Evolutionary conservation across 176 grass and related monocot genomes (phyloP).

Genomic region (Juncus effusus): DNA sequence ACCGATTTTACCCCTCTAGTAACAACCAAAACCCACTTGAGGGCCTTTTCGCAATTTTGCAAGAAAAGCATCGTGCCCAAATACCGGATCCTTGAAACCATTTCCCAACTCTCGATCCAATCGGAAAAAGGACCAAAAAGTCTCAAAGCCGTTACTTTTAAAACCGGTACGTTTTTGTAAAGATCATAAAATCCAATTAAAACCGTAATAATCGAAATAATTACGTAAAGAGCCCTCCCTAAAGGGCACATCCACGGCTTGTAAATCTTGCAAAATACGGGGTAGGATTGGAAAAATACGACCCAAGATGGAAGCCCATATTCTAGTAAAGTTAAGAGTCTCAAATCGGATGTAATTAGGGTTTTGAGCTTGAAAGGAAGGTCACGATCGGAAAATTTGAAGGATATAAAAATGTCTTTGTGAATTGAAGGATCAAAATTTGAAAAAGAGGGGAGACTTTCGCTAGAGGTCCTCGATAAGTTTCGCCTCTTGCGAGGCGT

Average conservation of each 20-base stretch:
- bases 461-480: constrained; percentile 12
- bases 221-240: constrained; percentile 47
- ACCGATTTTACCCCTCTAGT: constrained; percentile 16
- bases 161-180: constrained; percentile 87
- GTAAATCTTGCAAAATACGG: constrained; percentile 67
- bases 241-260: constrained; percentile 79
- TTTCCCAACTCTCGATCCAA: constrained; percentile 93
- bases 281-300: constrained; percentile 92
- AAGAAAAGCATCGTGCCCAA: constrained; percentile 90
- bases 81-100: constrained; percentile 73
- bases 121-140: constrained; percentile 72
- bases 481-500: constrained; percentile 8
- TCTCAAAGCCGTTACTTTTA: constrained; percentile 56
- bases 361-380: constrained; percentile 56
- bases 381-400: constrained; percentile 51
- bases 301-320: constrained; percentile 79
- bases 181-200: constrained; percentile 96
- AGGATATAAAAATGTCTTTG: constrained; percentile 52
- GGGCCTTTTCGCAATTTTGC: constrained; percentile 48
- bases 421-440: constrained; percentile 38
- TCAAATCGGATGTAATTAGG: constrained; percentile 69
- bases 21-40: constrained; percentile 38
- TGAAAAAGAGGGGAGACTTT: constrained; percentile 13
- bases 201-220: constrained; percentile 52
- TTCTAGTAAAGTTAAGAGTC: constrained; percentile 73